Conservation (phyloP, 2,329 filamentous ascomycete genomes). For the Coleophoma cylindrospora region DNA sequence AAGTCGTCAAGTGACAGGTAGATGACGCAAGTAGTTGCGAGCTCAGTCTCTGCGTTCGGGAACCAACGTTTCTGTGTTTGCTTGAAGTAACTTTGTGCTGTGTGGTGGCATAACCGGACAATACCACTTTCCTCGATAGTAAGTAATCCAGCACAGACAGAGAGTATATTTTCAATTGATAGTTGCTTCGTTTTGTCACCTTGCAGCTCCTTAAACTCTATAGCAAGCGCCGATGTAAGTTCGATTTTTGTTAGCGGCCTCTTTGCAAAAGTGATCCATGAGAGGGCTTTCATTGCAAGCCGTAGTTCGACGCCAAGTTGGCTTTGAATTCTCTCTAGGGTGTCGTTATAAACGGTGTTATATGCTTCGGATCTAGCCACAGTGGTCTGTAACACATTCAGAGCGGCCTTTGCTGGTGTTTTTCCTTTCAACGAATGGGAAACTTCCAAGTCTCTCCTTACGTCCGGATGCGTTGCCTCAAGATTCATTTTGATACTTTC, state of each 20-base stretch:
- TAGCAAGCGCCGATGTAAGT: conserved; percentile 36
- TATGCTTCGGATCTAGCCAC: no score
- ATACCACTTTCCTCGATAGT: conserved; percentile 18
- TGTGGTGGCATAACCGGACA: conserved; percentile 24
- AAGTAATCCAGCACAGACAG: conserved; percentile 22
- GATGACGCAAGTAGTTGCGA: conserved; percentile 17
- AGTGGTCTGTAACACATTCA: no score
- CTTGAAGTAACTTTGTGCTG: conserved; percentile 24
- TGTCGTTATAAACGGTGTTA: conserved; percentile 38
- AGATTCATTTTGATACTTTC: not conserved
- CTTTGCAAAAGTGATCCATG: conserved; percentile 12
- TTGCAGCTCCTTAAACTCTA: conserved; percentile 19
- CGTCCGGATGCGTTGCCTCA: no score
- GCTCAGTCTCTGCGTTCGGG: conserved; percentile 9
- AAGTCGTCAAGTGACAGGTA: conserved; percentile 17
- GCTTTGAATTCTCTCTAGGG: conserved; percentile 38
- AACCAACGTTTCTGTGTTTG: conserved; percentile 8
- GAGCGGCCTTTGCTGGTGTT: no score
- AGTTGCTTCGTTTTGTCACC: conserved; percentile 29
- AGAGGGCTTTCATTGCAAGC: conserved; percentile 27
- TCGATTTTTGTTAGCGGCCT: conserved; percentile 28
- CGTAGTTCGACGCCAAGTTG: conserved; percentile 16
- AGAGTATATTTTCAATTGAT: conserved; percentile 11
- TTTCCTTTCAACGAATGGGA: no score
- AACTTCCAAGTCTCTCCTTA: no score